Conservation (phyloP, 2,329 filamentous ascomycete species). For the Botryosphaeria dothidea region DNA sequence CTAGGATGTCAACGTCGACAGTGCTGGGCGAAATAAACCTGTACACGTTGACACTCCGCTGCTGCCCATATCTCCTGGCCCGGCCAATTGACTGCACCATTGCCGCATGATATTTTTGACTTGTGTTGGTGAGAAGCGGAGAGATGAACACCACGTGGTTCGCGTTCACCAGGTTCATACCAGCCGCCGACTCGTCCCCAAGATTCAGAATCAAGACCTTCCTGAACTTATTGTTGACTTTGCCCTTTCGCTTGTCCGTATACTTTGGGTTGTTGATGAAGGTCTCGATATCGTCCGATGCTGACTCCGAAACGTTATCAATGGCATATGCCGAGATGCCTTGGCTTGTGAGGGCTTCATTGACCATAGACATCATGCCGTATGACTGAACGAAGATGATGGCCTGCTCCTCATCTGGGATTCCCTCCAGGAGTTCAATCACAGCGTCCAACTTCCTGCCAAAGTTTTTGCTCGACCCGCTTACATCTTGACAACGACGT, state of each 20-base stretch:
- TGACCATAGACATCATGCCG: conserved; percentile 44
- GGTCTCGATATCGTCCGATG: background rate
- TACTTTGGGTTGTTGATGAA: background rate
- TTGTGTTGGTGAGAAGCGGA: conserved; percentile 52
- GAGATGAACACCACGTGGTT: conserved; percentile 67
- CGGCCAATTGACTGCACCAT: conserved; percentile 67
- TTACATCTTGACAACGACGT: conserved; percentile 27
- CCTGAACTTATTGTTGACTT: conserved; percentile 14
- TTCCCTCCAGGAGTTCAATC: conserved; percentile 44
- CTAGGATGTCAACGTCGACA: conserved; percentile 50
- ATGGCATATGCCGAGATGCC: conserved; percentile 41
- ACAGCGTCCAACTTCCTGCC: conserved; percentile 53
- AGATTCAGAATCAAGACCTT: conserved; percentile 61
- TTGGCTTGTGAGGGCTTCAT: conserved; percentile 32
- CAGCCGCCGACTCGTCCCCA: conserved; percentile 59
- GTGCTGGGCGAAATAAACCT: conserved; percentile 81
- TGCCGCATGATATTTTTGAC: conserved; percentile 57
- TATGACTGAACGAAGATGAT: conserved; percentile 58
- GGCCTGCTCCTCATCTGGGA: conserved; percentile 47
- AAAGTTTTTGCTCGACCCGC: conserved; percentile 10
- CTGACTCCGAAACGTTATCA: conserved; percentile 23
- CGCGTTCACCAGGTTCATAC: conserved; percentile 61
- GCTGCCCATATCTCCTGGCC: conserved; percentile 59
- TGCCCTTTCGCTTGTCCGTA: background rate
- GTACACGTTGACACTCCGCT: conserved; percentile 59